Evolutionary conservation across 192 early-diverging fungal genomes (phyloP), one percentile per base, ranked within the genome.

Genomic region (Coemansia sp.): DNA sequence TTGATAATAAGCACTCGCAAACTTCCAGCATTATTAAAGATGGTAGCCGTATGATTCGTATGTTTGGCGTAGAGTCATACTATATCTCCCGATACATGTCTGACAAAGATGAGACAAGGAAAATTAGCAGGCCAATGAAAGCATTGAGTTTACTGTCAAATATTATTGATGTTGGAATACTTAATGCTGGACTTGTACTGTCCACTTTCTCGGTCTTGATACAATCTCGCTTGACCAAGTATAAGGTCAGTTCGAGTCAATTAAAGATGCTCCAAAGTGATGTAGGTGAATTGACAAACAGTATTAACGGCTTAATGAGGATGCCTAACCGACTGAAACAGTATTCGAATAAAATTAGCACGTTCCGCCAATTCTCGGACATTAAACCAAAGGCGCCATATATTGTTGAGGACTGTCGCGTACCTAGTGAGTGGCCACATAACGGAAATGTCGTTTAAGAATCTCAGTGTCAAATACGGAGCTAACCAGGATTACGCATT

Each of bases 1-100:
- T 29, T 12, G 16, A 31, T 3, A 40, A 72, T 9, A 62, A 10
- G 12, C 40, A 70, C 38, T 66, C 44, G 7, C 58, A 62, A 1
- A 69, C 68, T 0, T 39, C 46, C 11, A 55, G 71, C 46, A 71
- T 76, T 7, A 68, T 81, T 43, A 44, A 41, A 0, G 93, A 91
- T 20, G 93, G 94, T 1, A 75, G 89, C 24, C 79, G 86, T 0
- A 87, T 87, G 46, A 89, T 96, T 46, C 89, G 93, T 53, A 80
- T 92, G 0, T 93, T 89, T 72, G 73, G 78, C 15, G 86, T 75
- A 1, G 86, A 87, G 47, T 22, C 80, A 27, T 81, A 81, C 6
- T 95, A 94, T 57, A 76, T 80, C 40, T 52, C 64, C 0, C 63
- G 77, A 9, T 90, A 92, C 60, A 75, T 84, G 27, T 64, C 75